Evolutionary conservation across 257 asterid genomes (phyloP), one percentile per base, ranked within the genome.

Genomic region (Verbena officinalis): DNA sequence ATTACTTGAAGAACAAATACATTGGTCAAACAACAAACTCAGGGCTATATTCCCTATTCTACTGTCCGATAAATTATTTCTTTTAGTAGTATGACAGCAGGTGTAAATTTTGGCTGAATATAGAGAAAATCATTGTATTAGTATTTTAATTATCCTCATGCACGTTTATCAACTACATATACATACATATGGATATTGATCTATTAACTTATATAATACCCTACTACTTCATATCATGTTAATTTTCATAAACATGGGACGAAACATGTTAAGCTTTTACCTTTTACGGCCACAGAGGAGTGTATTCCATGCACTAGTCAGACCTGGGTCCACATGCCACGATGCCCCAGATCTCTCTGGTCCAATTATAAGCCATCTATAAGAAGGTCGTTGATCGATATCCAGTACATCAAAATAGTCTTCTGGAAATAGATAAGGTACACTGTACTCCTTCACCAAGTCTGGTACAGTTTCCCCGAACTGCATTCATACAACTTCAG

Each of bases 281-380:
- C 96, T 88, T 82, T 94, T 94, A 64, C 96, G 89, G 64, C 97
- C 99, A 80, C 80, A 86, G n/a, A 94, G 79, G 77, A 94, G 97
- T 63, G 99, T 94, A 79, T 94, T 94, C 40, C 40, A 36, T 9
- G 40, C 40, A 80, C 99, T 94, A 65, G 99, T 94, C 68, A 94
- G 95, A 71, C 89, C 92, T 65, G 99, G 99, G 84, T 94, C 99
- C 9, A 94, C 96, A 61, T 90, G 99, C 99, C 99, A 94, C 34
- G 99, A 90, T 30, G 99, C 97, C 58, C 97, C 99, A 71, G 99
- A 94, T 77, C 97, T 81, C 80, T 90, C 99, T 52, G 99, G 99
- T 59, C 99, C 99, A 56, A 88, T 69, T 61, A 90, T 88, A 69
- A 90, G 84, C 99, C 99, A 94, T 78, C 97, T 85, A 64, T 73